phyloP scores from a whole-genome alignment of 306 rosid genomes.

The Rosa multiflora region DNA sequence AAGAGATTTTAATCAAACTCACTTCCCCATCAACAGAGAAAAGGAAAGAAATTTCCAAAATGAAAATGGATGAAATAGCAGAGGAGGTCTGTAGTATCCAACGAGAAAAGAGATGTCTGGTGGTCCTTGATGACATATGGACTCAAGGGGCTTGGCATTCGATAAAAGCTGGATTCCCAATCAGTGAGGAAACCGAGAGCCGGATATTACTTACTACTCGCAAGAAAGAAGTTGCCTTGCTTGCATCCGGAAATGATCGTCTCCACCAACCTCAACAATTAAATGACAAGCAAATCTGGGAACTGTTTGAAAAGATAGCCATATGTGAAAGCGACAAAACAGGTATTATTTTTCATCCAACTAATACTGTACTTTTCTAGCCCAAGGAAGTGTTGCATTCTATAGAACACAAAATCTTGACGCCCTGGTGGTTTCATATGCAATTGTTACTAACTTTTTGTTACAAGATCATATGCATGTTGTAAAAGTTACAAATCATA shows the following conservation, averaged over 20 bases:
- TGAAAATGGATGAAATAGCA: neutral
- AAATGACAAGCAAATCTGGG: neutral
- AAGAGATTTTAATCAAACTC: neutral
- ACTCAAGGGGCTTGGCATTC: neutral
- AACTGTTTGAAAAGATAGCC: neutral
- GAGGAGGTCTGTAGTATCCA: neutral
- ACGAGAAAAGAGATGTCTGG: neutral
- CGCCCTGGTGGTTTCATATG: too few species aligned
- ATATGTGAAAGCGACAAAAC: neutral
- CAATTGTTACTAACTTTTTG: too few species aligned
- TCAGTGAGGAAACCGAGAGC: neutral
- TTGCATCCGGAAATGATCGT: neutral
- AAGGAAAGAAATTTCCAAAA: neutral
- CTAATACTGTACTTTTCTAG: too few species aligned
- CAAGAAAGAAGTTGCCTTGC: neutral
- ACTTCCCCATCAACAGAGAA: neutral
- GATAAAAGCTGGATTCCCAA: neutral
- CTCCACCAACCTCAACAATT: neutral
- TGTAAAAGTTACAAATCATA: too few species aligned
- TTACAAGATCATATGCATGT: too few species aligned
- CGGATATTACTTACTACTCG: neutral
- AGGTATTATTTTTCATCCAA: neutral
- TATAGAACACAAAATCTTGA: too few species aligned
- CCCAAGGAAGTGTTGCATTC: too few species aligned
- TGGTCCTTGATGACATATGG: neutral